Percentiles rank a stretch among this genome's conserved stretches.
Conservation (phyloP, 176 grass and related monocot genomes). For the Cenchrus fungigraminus region DNA sequence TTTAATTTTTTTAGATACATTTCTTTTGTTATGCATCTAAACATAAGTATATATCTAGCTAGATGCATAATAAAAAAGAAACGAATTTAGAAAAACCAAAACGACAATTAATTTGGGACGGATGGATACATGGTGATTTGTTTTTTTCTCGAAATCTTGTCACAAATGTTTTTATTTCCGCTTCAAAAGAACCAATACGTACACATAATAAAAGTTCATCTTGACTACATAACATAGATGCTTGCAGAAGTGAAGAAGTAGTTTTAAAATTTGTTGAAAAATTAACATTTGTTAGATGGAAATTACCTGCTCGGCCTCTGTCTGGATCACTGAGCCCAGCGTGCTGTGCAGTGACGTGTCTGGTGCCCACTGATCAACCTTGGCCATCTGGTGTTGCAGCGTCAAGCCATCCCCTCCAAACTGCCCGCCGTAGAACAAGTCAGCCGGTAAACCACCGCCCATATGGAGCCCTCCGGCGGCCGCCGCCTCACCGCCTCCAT, state of each 20-base stretch:
- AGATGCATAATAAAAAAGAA: no score
- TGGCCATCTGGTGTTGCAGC: slow-evolving; percentile 48
- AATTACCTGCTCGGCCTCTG: slow-evolving; percentile 57
- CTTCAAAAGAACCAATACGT: no score
- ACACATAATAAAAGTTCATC: no score
- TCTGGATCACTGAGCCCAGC: slow-evolving; percentile 49
- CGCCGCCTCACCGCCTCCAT: neutral
- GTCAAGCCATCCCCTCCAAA: slow-evolving; percentile 37
- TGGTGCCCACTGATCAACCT: slow-evolving; percentile 41
- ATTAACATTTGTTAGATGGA: neutral
- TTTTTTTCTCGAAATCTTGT: no score
- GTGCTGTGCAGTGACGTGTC: slow-evolving; percentile 48
- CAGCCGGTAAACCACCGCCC: slow-evolving; percentile 22
- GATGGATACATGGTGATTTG: no score
- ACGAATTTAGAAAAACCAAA: no score
- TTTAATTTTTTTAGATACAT: no score
- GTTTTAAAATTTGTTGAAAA: neutral
- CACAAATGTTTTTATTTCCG: no score
- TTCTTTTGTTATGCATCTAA: no score
- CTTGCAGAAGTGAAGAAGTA: neutral
- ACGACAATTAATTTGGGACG: no score
- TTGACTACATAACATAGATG: no score
- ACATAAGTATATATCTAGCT: no score
- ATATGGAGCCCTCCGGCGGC: slow-evolving; percentile 14
- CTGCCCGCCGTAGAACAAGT: slow-evolving; percentile 37